phyloP scores from a whole-genome alignment of 495 filamentous ascomycete genomes.

The Talaromyces ruber region DNA sequence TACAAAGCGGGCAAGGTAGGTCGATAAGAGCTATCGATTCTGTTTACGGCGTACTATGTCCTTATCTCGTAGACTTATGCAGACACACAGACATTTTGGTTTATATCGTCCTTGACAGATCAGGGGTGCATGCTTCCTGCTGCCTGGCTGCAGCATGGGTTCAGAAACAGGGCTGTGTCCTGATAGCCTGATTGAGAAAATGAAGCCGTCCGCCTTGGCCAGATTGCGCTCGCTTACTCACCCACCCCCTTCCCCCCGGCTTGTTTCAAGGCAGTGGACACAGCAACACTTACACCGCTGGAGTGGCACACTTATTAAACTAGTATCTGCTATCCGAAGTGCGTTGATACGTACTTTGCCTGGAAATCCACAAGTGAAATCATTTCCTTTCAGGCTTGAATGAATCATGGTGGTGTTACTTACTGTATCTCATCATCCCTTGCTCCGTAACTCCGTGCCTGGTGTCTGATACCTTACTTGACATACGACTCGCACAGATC shows the following conservation, averaged over 20 bases:
- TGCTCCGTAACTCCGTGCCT: background rate
- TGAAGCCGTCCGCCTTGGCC: background rate
- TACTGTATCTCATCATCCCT: background rate
- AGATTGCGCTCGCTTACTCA: background rate
- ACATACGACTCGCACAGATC: background rate
- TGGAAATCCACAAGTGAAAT: background rate
- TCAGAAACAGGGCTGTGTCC: background rate
- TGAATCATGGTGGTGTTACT: background rate
- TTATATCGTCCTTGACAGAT: background rate
- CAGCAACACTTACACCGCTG: background rate
- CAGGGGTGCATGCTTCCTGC: background rate
- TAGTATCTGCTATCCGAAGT: background rate
- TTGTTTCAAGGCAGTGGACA: background rate
- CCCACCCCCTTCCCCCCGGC: background rate
- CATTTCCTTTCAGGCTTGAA: background rate
- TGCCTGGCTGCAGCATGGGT: background rate
- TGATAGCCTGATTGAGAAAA: background rate
- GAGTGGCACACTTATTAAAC: slow-evolving; percentile 1
- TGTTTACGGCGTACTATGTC: background rate
- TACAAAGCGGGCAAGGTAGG: background rate
- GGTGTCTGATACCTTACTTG: background rate
- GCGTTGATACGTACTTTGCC: background rate
- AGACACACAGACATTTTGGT: background rate
- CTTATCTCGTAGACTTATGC: background rate
- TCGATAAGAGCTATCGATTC: background rate